phyloP scores from a whole-genome alignment of 2,329 filamentous ascomycete species.

The Cryphonectria carpinicola region DNA sequence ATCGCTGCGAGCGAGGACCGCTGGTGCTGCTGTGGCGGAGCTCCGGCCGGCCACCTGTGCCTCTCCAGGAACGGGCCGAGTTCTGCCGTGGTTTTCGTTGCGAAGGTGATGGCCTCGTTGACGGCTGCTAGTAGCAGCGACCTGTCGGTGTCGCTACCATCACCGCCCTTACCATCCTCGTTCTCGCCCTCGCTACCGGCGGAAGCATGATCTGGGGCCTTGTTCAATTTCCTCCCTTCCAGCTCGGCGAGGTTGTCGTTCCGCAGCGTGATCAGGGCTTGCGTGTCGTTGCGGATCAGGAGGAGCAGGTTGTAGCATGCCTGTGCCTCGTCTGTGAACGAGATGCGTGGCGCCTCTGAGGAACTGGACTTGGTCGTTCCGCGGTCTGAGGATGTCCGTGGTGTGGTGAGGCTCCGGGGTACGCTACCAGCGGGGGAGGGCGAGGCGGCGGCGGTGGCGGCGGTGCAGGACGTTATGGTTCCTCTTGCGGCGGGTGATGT shows the following conservation, averaged over 20 bases:
- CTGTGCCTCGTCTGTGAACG: slow-evolving; percentile 25
- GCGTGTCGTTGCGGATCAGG: slow-evolving; percentile 26
- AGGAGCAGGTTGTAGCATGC: slow-evolving; percentile 28
- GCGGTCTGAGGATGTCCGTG: slow-evolving; percentile 20
- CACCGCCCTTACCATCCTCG: neutral
- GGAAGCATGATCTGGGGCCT: neutral
- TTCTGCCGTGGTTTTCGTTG: slow-evolving; percentile 24
- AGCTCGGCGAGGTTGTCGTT: slow-evolving; percentile 23
- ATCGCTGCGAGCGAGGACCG: slow-evolving; percentile 1
- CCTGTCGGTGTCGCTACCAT: neutral
- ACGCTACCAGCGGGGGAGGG: neutral
- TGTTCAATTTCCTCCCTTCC: neutral
- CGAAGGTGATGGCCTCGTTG: slow-evolving; percentile 27
- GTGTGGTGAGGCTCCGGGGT: neutral
- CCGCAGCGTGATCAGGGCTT: slow-evolving; percentile 26
- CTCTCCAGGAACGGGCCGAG: slow-evolving; percentile 28
- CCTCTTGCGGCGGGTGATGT: neutral
- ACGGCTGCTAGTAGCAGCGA: slow-evolving; percentile 21
- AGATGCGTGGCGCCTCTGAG: slow-evolving; percentile 8
- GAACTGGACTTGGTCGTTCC: slow-evolving; percentile 15
- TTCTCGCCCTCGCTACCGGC: neutral
- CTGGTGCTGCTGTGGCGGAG: neutral
- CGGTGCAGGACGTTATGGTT: slow-evolving; percentile 1
- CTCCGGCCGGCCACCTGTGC: slow-evolving; percentile 19
- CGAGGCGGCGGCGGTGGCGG: neutral